phyloP scores from a whole-genome alignment of 2,329 filamentous ascomycete species.

The Monascus ruber region DNA sequence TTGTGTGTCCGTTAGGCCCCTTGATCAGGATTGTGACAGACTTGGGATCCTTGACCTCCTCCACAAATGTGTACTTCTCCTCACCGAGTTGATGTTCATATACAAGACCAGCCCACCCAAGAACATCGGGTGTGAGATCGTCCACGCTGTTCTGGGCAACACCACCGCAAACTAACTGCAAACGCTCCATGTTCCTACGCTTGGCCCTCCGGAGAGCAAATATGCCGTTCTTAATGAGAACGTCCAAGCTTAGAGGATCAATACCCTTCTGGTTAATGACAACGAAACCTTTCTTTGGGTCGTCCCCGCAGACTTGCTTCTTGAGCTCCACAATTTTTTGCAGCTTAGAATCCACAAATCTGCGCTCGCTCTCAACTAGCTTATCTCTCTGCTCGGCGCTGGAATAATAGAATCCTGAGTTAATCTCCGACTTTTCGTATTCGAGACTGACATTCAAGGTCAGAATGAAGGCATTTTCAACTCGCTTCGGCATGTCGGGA shows the following conservation, averaged over 20 bases:
- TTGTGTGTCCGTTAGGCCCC: slow-evolving; percentile 93
- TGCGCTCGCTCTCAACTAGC: slow-evolving; percentile 90
- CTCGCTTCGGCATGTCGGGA: slow-evolving; percentile 93
- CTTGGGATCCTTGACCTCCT: slow-evolving; percentile 98
- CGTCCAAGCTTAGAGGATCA: slow-evolving; percentile 87
- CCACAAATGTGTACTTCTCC: slow-evolving; percentile 98
- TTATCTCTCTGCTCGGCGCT: slow-evolving; percentile 95
- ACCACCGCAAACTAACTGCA: slow-evolving; percentile 90
- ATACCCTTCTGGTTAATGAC: slow-evolving; percentile 99
- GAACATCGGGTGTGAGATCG: slow-evolving; percentile 72
- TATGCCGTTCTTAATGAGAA: slow-evolving; percentile 96
- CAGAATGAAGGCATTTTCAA: slow-evolving; percentile 91
- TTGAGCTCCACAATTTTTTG: slow-evolving; percentile 97
- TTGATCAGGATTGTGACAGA: slow-evolving; percentile 97
- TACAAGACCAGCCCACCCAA: slow-evolving; percentile 92
- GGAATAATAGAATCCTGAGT: slow-evolving; percentile 97
- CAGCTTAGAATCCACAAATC: slow-evolving; percentile 91
- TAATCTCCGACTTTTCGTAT: slow-evolving; percentile 98
- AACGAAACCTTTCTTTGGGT: slow-evolving; percentile 90
- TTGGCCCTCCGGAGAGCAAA: slow-evolving; percentile 88
- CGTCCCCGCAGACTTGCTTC: slow-evolving; percentile 90
- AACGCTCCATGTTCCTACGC: slow-evolving; percentile 96
- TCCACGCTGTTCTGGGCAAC: slow-evolving; percentile 92
- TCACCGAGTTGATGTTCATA: slow-evolving; percentile 97
- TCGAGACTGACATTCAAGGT: slow-evolving; percentile 94